A percentile compares a stretch with the other conserved stretches of the same genome.
Evolutionary conservation across 129 eudicot species (phyloP).

Genomic region (Calendula officinalis): DNA sequence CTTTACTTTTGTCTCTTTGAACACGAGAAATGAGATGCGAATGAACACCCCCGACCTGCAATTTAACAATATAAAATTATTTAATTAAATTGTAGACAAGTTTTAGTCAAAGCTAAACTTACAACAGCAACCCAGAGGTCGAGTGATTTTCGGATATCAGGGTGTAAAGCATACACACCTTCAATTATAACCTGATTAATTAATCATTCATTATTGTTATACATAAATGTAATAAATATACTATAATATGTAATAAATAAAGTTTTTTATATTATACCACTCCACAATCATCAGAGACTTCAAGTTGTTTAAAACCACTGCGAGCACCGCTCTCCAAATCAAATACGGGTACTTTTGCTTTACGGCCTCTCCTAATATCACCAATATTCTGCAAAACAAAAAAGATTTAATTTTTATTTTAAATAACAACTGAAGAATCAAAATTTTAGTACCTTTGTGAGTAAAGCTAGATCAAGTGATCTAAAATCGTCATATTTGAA

Average conservation of each 20-base stretch:
- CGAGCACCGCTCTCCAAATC: conserved; percentile 87
- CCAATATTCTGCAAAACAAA: conserved; percentile 58
- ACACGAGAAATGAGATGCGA: conserved; percentile 98
- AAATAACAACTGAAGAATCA: conserved; percentile 1
- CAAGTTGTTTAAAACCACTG: conserved; percentile 81
- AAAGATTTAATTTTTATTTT: neutral
- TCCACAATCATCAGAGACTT: conserved; percentile 95
- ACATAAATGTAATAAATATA: neutral
- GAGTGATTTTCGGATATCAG: conserved; percentile 81
- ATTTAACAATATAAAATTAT: conserved; percentile 5
- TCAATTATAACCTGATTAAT: conserved; percentile 77
- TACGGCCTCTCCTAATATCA: conserved; percentile 69
- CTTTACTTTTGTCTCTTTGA: conserved; percentile 92
- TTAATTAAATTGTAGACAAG: conserved; percentile 2
- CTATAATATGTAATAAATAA: neutral
- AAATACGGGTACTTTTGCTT: conserved; percentile 81
- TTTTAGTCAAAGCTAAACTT: conserved; percentile 42
- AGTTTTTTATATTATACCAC: conserved; percentile 63
- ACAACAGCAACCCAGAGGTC: conserved; percentile 99
- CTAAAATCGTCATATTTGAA: conserved; percentile 85
- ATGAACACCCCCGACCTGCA: conserved; percentile 99
- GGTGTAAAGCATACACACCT: conserved; percentile 99
- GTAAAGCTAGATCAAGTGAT: conserved; percentile 87
- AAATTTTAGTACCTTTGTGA: conserved; percentile 60
- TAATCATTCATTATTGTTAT: conserved; percentile 6